phyloP scores from a whole-genome alignment of 2,329 filamentous ascomycete species.

The Seiridium unicorne region DNA sequence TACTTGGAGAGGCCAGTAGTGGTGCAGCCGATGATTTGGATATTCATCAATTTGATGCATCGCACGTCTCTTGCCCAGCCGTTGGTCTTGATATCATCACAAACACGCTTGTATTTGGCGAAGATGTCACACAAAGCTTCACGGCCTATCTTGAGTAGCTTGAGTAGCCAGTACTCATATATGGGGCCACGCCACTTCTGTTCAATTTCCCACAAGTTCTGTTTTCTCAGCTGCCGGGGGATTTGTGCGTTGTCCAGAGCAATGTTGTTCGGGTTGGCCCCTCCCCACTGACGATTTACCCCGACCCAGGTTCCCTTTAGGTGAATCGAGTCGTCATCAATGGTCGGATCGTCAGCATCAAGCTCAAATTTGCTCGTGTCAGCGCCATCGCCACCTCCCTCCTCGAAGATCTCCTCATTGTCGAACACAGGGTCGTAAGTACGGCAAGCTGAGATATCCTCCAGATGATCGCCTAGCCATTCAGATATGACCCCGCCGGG shows the following conservation, averaged over 20 bases:
- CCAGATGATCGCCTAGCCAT: constrained; percentile 56
- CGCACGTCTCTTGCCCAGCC: constrained; percentile 57
- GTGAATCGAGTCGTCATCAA: constrained; percentile 26
- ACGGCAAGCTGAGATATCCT: constrained; percentile 22
- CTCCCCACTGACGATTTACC: constrained; percentile 40
- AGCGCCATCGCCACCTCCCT: constrained; percentile 60
- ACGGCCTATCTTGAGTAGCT: constrained; percentile 7
- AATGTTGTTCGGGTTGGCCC: constrained; percentile 22
- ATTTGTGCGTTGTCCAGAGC: constrained; percentile 19
- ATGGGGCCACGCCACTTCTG: constrained; percentile 56
- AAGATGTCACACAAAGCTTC: constrained; percentile 48
- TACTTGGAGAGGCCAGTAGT: constrained; percentile 83
- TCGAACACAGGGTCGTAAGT: constrained; percentile 25
- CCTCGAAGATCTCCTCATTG: constrained; percentile 38
- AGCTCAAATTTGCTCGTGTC: constrained; percentile 51
- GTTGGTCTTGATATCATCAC: constrained; percentile 52
- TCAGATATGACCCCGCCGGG: constrained; percentile 39
- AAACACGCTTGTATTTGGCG: constrained; percentile 45
- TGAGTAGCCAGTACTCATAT: constrained; percentile 58
- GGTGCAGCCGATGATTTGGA: constrained; percentile 64
- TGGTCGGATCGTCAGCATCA: constrained; percentile 32
- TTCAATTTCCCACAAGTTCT: constrained; percentile 61
- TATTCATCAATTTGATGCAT: constrained; percentile 31
- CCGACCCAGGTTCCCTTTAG: constrained; percentile 43
- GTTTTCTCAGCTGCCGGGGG: constrained; percentile 34